Percentiles rank a stretch among this genome's conserved stretches.
These are phyloP conservation scores for cucumber (Cucumis sativus) DNA, from an alignment of 306 rosid genomes.

Conservation along the genomic window Cucumber_9930_V3 NC_026660.2:24208001-24208500, in stretches of 20 bases:
- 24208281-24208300: slow-evolving; percentile 50
- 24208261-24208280: slow-evolving; percentile 57
- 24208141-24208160: not conserved
- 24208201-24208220: not conserved
- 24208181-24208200: not conserved
- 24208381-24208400: slow-evolving; percentile 75
- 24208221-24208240: not conserved
- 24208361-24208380: slow-evolving; percentile 68
- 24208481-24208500: slow-evolving; percentile 39
- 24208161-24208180: not conserved
- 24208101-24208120: not conserved
- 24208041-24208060: not conserved
- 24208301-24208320: slow-evolving; percentile 43
- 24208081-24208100: not conserved
- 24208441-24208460: slow-evolving; percentile 97
- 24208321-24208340: slow-evolving; percentile 86
- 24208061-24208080: not conserved
- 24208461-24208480: slow-evolving; percentile 96
- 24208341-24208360: slow-evolving; percentile 50
- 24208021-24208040: not conserved
- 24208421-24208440: slow-evolving; percentile 83
- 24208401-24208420: slow-evolving; percentile 68
- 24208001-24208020: not conserved
- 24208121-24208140: not conserved
- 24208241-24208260: slow-evolving; percentile 89